phyloP scores from a whole-genome alignment of 495 filamentous ascomycete species.

The Elaphomyces granulatus region DNA sequence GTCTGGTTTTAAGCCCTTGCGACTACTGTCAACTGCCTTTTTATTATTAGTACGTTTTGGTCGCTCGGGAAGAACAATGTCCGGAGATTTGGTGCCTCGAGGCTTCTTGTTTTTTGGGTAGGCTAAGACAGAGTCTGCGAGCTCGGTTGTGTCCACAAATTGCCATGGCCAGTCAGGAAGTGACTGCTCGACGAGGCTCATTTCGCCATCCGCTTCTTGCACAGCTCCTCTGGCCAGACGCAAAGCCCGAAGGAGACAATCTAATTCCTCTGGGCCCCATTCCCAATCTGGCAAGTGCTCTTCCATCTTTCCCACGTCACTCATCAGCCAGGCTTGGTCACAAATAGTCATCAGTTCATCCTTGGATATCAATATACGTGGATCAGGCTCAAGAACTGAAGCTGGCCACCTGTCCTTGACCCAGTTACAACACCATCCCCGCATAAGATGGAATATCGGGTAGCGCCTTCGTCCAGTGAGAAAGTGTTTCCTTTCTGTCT shows the following conservation, averaged over 20 bases:
- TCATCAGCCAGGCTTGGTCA: neutral
- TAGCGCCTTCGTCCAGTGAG: neutral
- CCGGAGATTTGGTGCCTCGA: no score
- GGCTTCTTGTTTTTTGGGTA: no score
- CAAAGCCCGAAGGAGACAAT: neutral
- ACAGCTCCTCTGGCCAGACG: neutral
- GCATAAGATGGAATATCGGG: neutral
- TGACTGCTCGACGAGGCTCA: neutral
- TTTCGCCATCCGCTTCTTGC: neutral
- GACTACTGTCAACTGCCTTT: no score
- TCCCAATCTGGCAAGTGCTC: neutral
- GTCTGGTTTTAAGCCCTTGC: no score
- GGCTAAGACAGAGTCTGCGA: neutral
- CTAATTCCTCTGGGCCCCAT: neutral
- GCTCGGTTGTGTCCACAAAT: neutral
- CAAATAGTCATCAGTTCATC: neutral
- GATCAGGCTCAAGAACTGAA: neutral
- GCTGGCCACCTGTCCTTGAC: neutral
- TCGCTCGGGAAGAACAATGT: no score
- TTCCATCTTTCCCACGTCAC: neutral
- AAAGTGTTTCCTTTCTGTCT: neutral
- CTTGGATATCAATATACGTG: neutral
- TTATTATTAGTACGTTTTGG: no score
- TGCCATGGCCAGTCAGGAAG: neutral
- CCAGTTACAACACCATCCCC: neutral